These are phyloP conservation scores for Paecilomyces formosus DNA, from an alignment of 2,329 filamentous ascomycete species.

Conservation along the genomic window DNA sequence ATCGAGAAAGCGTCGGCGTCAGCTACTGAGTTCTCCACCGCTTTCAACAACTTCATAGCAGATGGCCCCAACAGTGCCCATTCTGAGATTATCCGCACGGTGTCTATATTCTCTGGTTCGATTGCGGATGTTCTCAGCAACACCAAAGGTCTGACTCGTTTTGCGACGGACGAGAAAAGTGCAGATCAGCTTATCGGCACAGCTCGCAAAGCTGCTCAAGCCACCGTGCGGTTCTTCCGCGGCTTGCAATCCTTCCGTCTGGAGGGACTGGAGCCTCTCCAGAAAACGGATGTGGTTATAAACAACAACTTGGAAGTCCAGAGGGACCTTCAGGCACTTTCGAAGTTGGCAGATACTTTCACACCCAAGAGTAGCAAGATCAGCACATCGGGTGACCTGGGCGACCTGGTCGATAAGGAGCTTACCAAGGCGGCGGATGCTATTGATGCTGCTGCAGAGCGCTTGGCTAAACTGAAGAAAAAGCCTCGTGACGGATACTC, in stretches of 20 bases:
- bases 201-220: slow-evolving; percentile 74
- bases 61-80: slow-evolving; percentile 89
- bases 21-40: slow-evolving; percentile 93
- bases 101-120: slow-evolving; percentile 82
- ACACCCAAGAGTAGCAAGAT: slow-evolving; percentile 82
- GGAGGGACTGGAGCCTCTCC: slow-evolving; percentile 78
- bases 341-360: slow-evolving; percentile 86
- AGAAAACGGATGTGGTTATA: slow-evolving; percentile 96
- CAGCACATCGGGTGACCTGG: slow-evolving; percentile 71
- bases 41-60: slow-evolving; percentile 97
- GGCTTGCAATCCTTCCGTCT: slow-evolving; percentile 88
- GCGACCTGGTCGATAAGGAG: slow-evolving; percentile 87
- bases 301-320: slow-evolving; percentile 96
- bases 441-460: slow-evolving; percentile 83
- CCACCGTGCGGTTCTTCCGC: slow-evolving; percentile 91
- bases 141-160: slow-evolving; percentile 86
- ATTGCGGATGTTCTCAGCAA: slow-evolving; percentile 93
- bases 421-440: slow-evolving; percentile 90
- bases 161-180: slow-evolving; percentile 94
- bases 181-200: slow-evolving; percentile 75
- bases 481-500: slow-evolving; percentile 95
- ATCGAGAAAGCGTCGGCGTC: slow-evolving; percentile 93
- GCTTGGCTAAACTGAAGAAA: slow-evolving; percentile 85
- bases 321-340: slow-evolving; percentile 85
- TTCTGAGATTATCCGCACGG: slow-evolving; percentile 84